Percentiles rank a stretch among this genome's conserved stretches.
Conservation (phyloP, 2,329 filamentous ascomycete species). For the Xylaria sp. region DNA sequence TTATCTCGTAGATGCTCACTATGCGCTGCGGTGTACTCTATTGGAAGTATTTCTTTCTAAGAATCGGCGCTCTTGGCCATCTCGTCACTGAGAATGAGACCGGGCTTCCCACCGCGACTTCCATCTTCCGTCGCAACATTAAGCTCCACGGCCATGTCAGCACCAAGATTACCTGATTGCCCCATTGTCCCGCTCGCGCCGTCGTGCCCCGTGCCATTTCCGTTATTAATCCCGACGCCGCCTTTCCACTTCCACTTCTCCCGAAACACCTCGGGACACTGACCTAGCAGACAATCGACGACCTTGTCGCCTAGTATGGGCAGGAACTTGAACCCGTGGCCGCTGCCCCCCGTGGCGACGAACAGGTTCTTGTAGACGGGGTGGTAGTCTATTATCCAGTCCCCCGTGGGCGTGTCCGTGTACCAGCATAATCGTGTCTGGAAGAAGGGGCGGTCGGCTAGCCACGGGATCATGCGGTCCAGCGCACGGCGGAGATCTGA, state of each 20-base stretch:
- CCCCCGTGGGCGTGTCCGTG: conserved; percentile 75
- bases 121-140: conserved; percentile 64
- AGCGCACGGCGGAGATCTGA: conserved; percentile 70
- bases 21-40: no score
- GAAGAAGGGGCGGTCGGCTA: conserved; percentile 67
- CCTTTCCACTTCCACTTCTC: conserved; percentile 72
- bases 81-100: conserved; percentile 57
- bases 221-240: neutral
- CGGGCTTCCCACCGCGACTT: conserved; percentile 61
- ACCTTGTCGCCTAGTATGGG: conserved; percentile 73
- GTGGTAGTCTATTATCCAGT: conserved; percentile 78
- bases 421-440: conserved; percentile 79
- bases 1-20: neutral
- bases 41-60: neutral
- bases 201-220: neutral
- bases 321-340: conserved; percentile 76
- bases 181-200: conserved; percentile 59
- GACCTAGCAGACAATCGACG: conserved; percentile 63
- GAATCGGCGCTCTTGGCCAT: conserved; percentile 20
- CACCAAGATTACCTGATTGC: neutral
- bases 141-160: conserved; percentile 48
- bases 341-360: conserved; percentile 71
- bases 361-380: conserved; percentile 69
- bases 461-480: conserved; percentile 67
- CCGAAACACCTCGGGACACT: conserved; percentile 62